phyloP scores from a whole-genome alignment of 306 rosid genomes.

The Parietaria judaica region DNA sequence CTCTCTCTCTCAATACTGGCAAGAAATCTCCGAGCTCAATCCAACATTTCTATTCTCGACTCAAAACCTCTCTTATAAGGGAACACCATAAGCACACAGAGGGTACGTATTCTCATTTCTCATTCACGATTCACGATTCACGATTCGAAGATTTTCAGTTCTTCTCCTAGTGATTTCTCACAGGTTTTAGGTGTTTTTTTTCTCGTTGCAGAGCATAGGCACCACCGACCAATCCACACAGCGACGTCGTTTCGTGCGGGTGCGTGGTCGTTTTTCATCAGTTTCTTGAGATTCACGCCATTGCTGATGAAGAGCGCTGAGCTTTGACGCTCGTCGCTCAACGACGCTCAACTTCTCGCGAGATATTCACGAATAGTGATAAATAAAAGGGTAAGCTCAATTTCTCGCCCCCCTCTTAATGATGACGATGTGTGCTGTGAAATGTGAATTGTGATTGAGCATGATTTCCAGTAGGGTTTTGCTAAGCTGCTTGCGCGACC shows the following conservation, averaged over 20 bases:
- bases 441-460: background rate
- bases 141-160: constrained; percentile 9
- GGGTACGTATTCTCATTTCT: background rate
- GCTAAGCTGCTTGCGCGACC: constrained; percentile 1
- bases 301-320: constrained; percentile 18
- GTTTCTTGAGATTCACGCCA: constrained; percentile 51
- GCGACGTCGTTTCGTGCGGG: background rate
- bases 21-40: constrained; percentile 1
- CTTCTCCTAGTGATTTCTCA: no score
- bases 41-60: background rate
- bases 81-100: background rate
- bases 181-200: background rate
- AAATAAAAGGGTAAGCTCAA: constrained; percentile 10
- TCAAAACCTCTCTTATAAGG: constrained; percentile 18
- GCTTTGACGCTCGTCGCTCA: constrained; percentile 19
- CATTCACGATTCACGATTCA: background rate
- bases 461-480: background rate
- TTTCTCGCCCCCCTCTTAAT: background rate
- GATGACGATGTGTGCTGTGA: background rate
- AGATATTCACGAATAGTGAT: constrained; percentile 4
- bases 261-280: constrained; percentile 16
- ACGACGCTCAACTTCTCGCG: constrained; percentile 14
- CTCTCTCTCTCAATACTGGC: background rate
- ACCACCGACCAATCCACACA: background rate
- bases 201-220: constrained; percentile 6